Base-by-base conservation (phyloP, 495 filamentous ascomycete species). In the Aspergillus homomorphus region DNA sequence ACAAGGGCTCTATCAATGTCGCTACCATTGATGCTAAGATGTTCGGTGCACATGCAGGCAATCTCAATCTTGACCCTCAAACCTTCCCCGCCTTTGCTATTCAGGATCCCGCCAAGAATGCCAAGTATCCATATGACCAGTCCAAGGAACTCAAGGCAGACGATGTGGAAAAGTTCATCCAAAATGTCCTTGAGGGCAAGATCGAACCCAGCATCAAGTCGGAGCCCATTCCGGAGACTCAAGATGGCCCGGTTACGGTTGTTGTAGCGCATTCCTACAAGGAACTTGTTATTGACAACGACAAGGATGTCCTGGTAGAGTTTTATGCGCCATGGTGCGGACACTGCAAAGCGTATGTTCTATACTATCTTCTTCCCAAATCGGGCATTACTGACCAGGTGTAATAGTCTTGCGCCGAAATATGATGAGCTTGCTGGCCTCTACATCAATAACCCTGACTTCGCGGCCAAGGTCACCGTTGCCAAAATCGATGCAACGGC, bases 281-380 rank as follows among this genome's bases (percentile, higher is more conserved):
- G 54, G 87, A 96, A 10, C 73, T 97, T 51, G 93, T 99, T 68
- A 82, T 97, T 30, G 86, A 99, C 66, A 88, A 96, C 70, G 82
- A 89, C 61, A 96, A 98, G 85, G 94, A 99, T 76, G 94, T 99
- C 57, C 85, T 99, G 53, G 76, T 99, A 55, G 94, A 99, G 78
- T 99, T 96, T 79, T 99, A 99, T 77, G 94, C 94, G 30, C 95
- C 95, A 46, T 98, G 94, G 95, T 99, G 95, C 71, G 94, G 94
- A 68, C 94, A 98, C 84, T 98, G 94, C 90, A 98, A 98, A 82
- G 86, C 91, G 76, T 84, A 76, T 69, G 77, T 75, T 45, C 41
- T 16, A 43, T 0, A 12, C 15, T 14, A 14, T 8, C 22, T 18
- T 12, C 12, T 26, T 38, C 33, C 2, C 10, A 3, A 49, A 19